These are phyloP conservation scores for Wickerhamiella cacticola DNA, from an alignment of 805 yeast genomes.

Conservation along the genomic window DNA sequence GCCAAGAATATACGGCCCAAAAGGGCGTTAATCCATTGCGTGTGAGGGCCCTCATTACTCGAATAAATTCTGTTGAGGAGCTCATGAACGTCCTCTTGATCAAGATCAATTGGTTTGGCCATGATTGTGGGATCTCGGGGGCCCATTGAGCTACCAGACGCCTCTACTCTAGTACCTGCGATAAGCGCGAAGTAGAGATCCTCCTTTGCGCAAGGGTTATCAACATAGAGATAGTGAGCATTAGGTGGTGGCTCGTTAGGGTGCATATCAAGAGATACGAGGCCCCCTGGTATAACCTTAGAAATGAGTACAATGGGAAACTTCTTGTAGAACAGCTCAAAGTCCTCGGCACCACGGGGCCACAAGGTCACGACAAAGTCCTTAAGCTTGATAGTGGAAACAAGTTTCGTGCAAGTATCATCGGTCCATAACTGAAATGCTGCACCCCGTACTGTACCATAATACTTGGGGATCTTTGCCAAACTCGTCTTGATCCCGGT, in stretches of 20 bases:
- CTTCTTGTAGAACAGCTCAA: constrained; percentile 65
- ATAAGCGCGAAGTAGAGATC: constrained; percentile 84
- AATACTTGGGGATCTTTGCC: constrained; percentile 23
- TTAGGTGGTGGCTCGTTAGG: constrained; percentile 27
- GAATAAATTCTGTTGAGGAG: constrained; percentile 69
- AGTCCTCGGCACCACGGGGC: constrained; percentile 71
- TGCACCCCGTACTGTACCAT: constrained; percentile 61
- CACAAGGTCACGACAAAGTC: constrained; percentile 64
- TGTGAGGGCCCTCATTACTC: constrained; percentile 67
- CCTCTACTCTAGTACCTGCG: constrained; percentile 31
- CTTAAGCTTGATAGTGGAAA: constrained; percentile 67
- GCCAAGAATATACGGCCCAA: constrained; percentile 73
- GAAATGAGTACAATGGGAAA: constrained; percentile 64
- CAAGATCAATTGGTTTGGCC: constrained; percentile 65
- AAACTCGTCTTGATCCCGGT: constrained; percentile 12
- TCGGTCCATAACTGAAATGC: constrained; percentile 76
- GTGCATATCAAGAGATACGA: constrained; percentile 21
- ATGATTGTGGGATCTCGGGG: constrained; percentile 44
- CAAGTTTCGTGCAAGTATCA: constrained; percentile 49
- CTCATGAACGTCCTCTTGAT: constrained; percentile 57
- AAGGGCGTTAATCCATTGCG: constrained; percentile 85
- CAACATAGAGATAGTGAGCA: constrained; percentile 56
- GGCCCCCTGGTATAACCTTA: constrained; percentile 30
- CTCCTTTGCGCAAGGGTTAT: constrained; percentile 71
- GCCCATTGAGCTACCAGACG: constrained; percentile 15